phyloP scores from a whole-genome alignment of 208 protist genomes.

The Angomonas deanei region DNA sequence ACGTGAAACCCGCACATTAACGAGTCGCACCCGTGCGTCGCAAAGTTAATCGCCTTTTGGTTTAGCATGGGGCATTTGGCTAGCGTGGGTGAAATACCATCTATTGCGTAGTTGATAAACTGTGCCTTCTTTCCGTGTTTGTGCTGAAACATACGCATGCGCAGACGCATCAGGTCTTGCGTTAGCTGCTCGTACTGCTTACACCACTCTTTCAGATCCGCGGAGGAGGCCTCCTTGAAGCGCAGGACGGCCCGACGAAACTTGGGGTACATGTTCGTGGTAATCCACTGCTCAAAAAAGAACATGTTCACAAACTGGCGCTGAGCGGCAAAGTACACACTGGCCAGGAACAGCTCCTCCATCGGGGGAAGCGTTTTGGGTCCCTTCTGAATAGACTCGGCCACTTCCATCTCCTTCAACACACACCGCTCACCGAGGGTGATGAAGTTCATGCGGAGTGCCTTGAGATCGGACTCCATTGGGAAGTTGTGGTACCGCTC shows the following conservation, averaged over 20 bases:
- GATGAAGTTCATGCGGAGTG: constrained; percentile 86
- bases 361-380: constrained; percentile 65
- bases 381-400: constrained; percentile 76
- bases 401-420: constrained; percentile 87
- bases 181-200: constrained; percentile 85
- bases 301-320: constrained; percentile 84
- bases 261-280: constrained; percentile 66
- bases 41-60: constrained; percentile 88
- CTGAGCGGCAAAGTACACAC: constrained; percentile 71
- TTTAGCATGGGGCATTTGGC: constrained; percentile 80
- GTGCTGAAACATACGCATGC: constrained; percentile 82
- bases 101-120: constrained; percentile 60
- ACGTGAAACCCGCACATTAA: constrained; percentile 80
- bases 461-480: constrained; percentile 72
- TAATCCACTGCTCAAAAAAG: constrained; percentile 71
- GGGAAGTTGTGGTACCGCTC: constrained; percentile 90
- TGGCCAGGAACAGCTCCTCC: constrained; percentile 77
- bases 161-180: constrained; percentile 75
- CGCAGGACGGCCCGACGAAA: constrained; percentile 65
- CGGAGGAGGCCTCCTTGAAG: constrained; percentile 79
- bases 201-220: constrained; percentile 84
- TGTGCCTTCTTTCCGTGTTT: constrained; percentile 64
- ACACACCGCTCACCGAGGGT: constrained; percentile 71
- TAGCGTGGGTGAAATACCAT: constrained; percentile 65
- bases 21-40: constrained; percentile 69